These are phyloP conservation scores for Melampsora larici-populina DNA, from an alignment of 1,284 basidiomycete species.

Conservation along the genomic window DNA sequence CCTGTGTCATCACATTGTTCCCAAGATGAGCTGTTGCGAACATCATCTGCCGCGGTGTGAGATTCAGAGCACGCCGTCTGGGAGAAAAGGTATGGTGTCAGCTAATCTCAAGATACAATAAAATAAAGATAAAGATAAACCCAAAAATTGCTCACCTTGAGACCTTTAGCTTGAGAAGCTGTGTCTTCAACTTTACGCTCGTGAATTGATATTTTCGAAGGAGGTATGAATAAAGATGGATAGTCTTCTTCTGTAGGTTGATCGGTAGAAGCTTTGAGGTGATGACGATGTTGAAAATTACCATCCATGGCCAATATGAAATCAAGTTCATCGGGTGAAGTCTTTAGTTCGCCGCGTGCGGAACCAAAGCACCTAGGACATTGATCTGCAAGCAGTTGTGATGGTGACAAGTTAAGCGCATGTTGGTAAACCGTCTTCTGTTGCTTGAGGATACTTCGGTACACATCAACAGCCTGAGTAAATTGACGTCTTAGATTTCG, in stretches of 20 bases:
- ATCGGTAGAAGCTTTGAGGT: not conserved
- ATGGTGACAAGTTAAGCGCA: not conserved
- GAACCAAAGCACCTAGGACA: constrained; percentile 13
- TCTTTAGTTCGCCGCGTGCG: not conserved
- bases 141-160: too few relatives aligned
- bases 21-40: not conserved
- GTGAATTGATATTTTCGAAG: not conserved
- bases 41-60: not conserved
- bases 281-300: too few relatives aligned
- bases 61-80: not conserved
- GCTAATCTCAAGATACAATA: not conserved
- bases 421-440: not conserved
- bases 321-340: not conserved
- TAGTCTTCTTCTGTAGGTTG: not conserved
- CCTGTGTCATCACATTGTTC: too few relatives aligned
- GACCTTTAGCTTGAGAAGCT: too few relatives aligned
- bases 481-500: not conserved
- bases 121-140: not conserved
- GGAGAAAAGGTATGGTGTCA: not conserved
- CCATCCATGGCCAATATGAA: constrained; percentile 13
- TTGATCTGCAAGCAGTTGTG: not conserved
- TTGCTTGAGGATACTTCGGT: not conserved
- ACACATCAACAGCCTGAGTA: constrained; percentile 5
- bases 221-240: not conserved
- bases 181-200: not conserved